phyloP scores from a whole-genome alignment of 352 stramenopile species.

The Pythium guiyangense region DNA sequence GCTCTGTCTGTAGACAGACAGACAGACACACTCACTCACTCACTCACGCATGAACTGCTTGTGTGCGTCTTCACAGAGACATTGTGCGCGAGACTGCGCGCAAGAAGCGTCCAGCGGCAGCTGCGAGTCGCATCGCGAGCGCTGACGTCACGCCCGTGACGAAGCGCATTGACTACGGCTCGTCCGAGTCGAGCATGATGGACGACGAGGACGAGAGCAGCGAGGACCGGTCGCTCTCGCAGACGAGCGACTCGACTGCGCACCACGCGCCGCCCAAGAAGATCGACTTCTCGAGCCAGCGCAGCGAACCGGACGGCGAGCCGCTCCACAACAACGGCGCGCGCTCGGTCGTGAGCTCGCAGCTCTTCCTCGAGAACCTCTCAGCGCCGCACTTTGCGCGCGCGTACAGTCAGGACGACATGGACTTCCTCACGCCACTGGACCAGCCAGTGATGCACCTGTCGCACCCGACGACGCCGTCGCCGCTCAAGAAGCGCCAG shows the following conservation, averaged over 20 bases:
- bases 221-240: neutral
- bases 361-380: conserved; percentile 19
- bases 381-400: conserved; percentile 28
- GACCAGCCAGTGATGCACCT: conserved; percentile 81
- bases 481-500: conserved; percentile 74
- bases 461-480: conserved; percentile 78
- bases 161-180: conserved; percentile 79
- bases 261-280: conserved; percentile 42
- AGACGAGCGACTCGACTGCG: conserved; percentile 13
- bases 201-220: conserved; percentile 51
- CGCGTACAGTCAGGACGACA: conserved; percentile 80
- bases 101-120: conserved; percentile 23
- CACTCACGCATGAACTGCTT: neutral
- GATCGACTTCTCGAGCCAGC: conserved; percentile 79
- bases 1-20: neutral
- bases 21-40: neutral
- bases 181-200: conserved; percentile 27
- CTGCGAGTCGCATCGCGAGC: conserved; percentile 17
- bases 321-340: conserved; percentile 12
- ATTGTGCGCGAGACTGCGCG: conserved; percentile 22
- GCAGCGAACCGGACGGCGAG: conserved; percentile 68
- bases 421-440: conserved; percentile 81
- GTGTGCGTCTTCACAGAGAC: conserved; percentile 4
- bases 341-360: conserved; percentile 15
- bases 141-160: conserved; percentile 41